phyloP scores from a whole-genome alignment of 208 protist species.

The Blastocrithidia nonstop region DNA sequence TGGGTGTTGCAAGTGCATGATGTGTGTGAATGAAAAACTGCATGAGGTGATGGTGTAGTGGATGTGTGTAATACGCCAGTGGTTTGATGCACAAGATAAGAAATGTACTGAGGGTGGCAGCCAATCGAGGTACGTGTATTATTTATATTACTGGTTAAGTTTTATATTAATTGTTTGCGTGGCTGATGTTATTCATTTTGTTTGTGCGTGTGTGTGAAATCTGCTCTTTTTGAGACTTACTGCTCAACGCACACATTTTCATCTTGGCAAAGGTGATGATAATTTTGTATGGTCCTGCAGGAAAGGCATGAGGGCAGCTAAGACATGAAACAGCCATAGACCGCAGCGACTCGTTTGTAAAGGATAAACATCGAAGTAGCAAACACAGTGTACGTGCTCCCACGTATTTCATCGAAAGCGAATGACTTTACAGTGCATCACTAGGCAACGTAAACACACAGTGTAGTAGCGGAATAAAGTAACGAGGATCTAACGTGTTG shows the following conservation, averaged over 20 bases:
- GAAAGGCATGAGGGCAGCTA: conserved; percentile 24
- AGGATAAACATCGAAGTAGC: conserved; percentile 56
- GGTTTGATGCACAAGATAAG: conserved; percentile 35
- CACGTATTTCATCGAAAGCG: too few species aligned
- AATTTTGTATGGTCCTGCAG: conserved; percentile 29
- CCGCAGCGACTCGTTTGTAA: conserved; percentile 31
- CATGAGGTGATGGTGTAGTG: conserved; percentile 65
- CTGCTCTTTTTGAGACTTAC: too few species aligned
- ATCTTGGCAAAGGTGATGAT: conserved; percentile 57
- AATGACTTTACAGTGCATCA: conserved; percentile 13
- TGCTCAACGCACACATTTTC: conserved; percentile 46
- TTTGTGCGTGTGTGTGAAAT: conserved; percentile 10
- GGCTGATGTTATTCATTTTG: neutral
- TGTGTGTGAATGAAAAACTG: conserved; percentile 38
- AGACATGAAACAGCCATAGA: conserved; percentile 26
- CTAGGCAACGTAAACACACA: conserved; percentile 37
- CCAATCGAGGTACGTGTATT: conserved; percentile 32
- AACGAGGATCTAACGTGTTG: conserved; percentile 54
- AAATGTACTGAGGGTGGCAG: conserved; percentile 47
- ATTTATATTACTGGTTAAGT: neutral
- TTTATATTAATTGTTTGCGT: neutral
- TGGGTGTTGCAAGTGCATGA: conserved; percentile 18
- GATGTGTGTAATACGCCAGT: conserved; percentile 27
- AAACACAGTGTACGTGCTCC: conserved; percentile 37
- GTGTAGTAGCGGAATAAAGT: conserved; percentile 69